These are phyloP conservation scores for Plasmodium vivax DNA, from an alignment of 169 alveolate species.

Conservation along the genomic window DNA sequence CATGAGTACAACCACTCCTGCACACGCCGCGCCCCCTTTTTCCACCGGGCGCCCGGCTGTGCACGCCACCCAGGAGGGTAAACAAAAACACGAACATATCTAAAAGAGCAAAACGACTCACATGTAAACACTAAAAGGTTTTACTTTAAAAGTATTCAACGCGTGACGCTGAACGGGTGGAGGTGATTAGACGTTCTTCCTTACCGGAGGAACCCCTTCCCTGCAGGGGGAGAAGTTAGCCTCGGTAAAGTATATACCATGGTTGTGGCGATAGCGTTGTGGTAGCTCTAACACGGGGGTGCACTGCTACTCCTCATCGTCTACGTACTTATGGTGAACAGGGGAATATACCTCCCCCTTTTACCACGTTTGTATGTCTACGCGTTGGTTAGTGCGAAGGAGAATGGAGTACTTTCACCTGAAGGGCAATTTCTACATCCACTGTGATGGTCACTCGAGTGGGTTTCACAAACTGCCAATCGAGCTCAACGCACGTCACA, in stretches of 20 bases:
- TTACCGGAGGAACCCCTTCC: background rate
- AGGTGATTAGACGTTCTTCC: background rate
- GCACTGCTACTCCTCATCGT: background rate
- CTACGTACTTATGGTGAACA: background rate
- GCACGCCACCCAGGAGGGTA: background rate
- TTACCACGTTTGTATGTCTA: background rate
- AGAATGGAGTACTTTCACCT: background rate
- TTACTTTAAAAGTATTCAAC: background rate
- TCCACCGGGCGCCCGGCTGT: background rate
- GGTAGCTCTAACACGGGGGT: background rate
- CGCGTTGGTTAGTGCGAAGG: background rate
- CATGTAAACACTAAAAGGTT: background rate
- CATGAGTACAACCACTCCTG: background rate
- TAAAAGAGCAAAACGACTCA: background rate
- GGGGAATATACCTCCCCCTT: background rate
- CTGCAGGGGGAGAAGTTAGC: background rate
- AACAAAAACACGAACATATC: background rate
- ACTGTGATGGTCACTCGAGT: background rate
- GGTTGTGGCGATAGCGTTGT: background rate
- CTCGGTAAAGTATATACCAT: background rate
- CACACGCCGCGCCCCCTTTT: background rate
- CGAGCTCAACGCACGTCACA: background rate
- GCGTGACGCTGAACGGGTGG: background rate
- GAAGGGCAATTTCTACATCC: background rate
- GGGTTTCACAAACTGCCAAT: background rate